Conservation (phyloP, 2,329 filamentous ascomycete species). For the Neonectria hederae region DNA sequence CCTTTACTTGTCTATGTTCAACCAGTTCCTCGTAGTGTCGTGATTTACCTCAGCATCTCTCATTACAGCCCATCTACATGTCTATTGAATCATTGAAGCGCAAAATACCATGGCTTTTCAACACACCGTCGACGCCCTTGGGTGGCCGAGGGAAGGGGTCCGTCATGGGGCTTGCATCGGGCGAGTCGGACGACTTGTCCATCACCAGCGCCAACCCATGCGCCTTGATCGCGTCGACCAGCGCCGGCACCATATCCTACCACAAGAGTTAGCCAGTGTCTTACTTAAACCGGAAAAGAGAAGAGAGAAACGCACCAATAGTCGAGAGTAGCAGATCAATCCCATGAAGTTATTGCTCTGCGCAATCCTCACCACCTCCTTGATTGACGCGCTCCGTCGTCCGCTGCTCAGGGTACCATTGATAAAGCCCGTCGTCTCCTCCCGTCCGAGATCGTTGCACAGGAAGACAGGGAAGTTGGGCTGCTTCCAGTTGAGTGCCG, state of each 20-base stretch:
- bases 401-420: conserved; percentile 65
- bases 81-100: conserved; percentile 94
- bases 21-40: conserved; percentile 22
- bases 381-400: conserved; percentile 83
- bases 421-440: conserved; percentile 55
- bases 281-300: not conserved
- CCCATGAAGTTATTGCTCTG: conserved; percentile 99
- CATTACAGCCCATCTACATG: conserved; percentile 54
- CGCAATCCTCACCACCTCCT: conserved; percentile 92
- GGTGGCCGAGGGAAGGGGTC: conserved; percentile 71
- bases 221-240: conserved; percentile 93
- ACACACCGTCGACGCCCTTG: conserved; percentile 85
- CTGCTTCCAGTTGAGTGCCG: conserved; percentile 98
- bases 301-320: conserved; percentile 71
- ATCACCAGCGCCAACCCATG: conserved; percentile 92
- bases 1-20: conserved; percentile 31
- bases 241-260: conserved; percentile 90
- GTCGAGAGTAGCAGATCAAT: conserved; percentile 84
- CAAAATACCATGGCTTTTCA: conserved; percentile 87
- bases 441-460: conserved; percentile 87
- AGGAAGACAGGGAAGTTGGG: conserved; percentile 97
- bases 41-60: conserved; percentile 29
- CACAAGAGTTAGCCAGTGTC: not conserved
- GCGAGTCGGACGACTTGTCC: conserved; percentile 76
- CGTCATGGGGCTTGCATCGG: conserved; percentile 50